phyloP scores from a whole-genome alignment of 257 asterid genomes.

The Cynanchum wilfordii region DNA sequence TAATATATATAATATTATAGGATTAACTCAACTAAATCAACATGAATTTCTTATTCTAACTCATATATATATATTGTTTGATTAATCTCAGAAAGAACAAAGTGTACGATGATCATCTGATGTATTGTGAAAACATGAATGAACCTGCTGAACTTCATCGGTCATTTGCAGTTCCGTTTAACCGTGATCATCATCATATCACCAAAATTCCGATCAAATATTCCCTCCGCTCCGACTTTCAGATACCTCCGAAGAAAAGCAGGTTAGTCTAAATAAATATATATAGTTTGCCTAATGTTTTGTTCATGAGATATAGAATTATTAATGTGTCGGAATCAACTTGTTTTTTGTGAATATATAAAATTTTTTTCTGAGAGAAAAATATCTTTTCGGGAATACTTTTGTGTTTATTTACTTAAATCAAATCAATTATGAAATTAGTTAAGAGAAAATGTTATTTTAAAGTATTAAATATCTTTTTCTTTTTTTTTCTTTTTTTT shows the following conservation, averaged over 20 bases:
- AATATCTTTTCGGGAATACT: no score
- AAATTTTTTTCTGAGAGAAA: no score
- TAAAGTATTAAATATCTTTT: no score
- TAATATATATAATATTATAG: no score
- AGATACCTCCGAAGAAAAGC: slow-evolving; percentile 1
- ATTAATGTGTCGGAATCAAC: no score
- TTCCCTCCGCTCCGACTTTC: neutral
- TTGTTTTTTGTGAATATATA: no score
- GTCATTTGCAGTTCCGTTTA: neutral
- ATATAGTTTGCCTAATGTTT: no score
- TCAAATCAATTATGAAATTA: no score
- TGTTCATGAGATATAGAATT: no score
- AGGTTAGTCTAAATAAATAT: neutral
- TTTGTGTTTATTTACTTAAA: no score
- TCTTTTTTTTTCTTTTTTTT: no score
- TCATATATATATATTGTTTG: neutral
- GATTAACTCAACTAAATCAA: neutral
- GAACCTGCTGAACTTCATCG: neutral
- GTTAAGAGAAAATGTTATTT: no score
- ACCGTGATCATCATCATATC: neutral
- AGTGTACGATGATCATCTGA: neutral
- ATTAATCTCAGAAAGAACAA: neutral
- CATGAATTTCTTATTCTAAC: neutral
- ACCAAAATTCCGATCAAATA: neutral
- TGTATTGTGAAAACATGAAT: neutral